phyloP scores from a whole-genome alignment of 257 asterid genomes.

The Solanum lycopersicoides region DNA sequence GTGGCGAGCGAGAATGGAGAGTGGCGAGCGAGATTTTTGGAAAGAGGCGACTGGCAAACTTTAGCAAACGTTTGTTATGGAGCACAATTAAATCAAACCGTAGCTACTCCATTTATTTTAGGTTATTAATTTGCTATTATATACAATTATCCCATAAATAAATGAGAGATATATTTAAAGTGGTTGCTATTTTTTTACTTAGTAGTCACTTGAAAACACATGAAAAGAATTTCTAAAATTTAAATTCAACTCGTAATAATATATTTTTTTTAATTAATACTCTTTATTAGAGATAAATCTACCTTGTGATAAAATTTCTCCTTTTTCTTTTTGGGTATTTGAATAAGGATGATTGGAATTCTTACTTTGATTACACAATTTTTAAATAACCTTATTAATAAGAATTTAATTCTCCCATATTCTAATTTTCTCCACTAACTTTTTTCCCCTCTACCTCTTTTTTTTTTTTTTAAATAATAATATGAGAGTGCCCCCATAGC shows the following conservation, averaged over 20 bases:
- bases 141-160: no score
- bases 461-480: no score
- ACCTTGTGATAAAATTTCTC: not conserved
- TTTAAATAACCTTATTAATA: not conserved
- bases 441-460: not conserved
- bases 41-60: no score
- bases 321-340: not conserved
- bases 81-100: no score
- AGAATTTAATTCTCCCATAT: not conserved
- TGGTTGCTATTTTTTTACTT: not conserved
- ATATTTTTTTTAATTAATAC: not conserved
- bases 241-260: not conserved
- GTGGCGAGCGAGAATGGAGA: no score
- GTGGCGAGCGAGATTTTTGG: no score
- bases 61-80: no score
- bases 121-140: no score
- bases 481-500: not conserved
- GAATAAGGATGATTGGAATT: not conserved
- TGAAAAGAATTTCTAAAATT: not conserved
- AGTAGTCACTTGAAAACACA: not conserved
- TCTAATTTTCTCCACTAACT: no score
- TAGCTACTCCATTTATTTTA: no score
- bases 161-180: not conserved
- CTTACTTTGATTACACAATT: not conserved
- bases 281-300: not conserved